Evolutionary conservation across 208 protist species (phyloP), one percentile per base, ranked within the genome.

Genomic region (Wallacemonas sp.): DNA sequence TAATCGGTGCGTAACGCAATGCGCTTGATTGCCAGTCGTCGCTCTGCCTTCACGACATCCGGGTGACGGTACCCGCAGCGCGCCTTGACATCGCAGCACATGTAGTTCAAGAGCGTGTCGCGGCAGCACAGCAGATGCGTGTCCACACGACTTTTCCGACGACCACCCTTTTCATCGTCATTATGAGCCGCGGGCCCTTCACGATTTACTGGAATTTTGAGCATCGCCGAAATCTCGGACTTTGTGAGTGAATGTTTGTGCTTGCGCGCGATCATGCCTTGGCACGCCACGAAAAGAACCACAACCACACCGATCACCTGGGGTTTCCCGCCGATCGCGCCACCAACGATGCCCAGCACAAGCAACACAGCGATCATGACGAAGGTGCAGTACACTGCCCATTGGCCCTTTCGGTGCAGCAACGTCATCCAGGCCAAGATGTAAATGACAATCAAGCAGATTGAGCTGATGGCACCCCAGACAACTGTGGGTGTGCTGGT

Each of bases 101-200:
- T 44, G 69, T 81, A 89, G 63, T 86, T 66, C 17, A 92, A 65
- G 15, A 92, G n/a, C 17, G 77, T 41, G 66, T 89, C 66, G 29
- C 78, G 70, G 76, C 90, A 96, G 70, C 87, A 96, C 58, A 79
- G 84, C 26, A 96, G 77, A 63, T 93, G 86, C 15, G 83, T 84
- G 66, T 93, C 85, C 24, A 87, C 48, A 1, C 66, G 70, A 17
- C 60, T 54, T 48, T 67, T 54, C 12, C 38, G 9, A 6, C 22
- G 9, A 3, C 24, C 24, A 19, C 19, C 50, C 0, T 57, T 57
- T 8, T 5, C 39, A 34, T 55, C 30, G 27, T 9, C 33, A 68
- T 36, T 8, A 63, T 55, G 53, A 68, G 63, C 29, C 68, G 26
- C n/a, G 45, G 39, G 55, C 38, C 65, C 29, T 62, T 57, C 36